Base-by-base conservation (phyloP, 2,329 filamentous ascomycete species). In the Pseudogymnoascus sp. region DNA sequence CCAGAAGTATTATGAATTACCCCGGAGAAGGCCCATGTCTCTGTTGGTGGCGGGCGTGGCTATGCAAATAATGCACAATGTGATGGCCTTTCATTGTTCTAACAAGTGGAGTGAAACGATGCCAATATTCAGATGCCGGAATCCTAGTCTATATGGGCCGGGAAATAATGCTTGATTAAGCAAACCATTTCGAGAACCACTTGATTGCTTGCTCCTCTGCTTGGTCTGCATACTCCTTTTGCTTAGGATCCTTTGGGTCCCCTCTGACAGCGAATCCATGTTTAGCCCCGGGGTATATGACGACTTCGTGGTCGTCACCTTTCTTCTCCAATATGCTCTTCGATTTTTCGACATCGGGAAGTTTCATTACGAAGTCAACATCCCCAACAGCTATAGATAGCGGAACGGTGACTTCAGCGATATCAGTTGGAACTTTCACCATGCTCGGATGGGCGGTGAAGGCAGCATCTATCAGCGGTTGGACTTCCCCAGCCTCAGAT, bases 401-500 rank as follows among this genome's bases (percentile, higher is more conserved):
- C 2, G 82, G 81, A 26, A 76, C 62, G 5, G 67, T 69, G 1
- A 80, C 71, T 38, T 74, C 76, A 33, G 81, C 74, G 21, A 67
- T 66, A 60, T 85, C 83, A 10, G 64, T 73, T 0, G 80, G 80
- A 2, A 85, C 62, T 0, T 68, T 69, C 23, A 87, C 65, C 21
- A 78, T 68, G 60, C 78, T 81, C 2, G 83, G 83, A 68, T 85
- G 83, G 9, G 78, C 81, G 0, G 79, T 78, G 68, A 84, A 84
- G 7, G 71, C 81, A 6, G 76, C 81, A 66, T 84, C 79, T 44
- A 85, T 72, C 9, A 85, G 75, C 2, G 76, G 72, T 31, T 71
- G 64, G 9, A 70, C 63, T 59, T 66, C 64, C 10, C 61, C 64
- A 23, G 62, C 67, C 28, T 69, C 66, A 36, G 59, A 64, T 38